Evolutionary conservation across 805 yeast genomes (phyloP).

Genomic region (Maudiozyma pseudohumilis): DNA sequence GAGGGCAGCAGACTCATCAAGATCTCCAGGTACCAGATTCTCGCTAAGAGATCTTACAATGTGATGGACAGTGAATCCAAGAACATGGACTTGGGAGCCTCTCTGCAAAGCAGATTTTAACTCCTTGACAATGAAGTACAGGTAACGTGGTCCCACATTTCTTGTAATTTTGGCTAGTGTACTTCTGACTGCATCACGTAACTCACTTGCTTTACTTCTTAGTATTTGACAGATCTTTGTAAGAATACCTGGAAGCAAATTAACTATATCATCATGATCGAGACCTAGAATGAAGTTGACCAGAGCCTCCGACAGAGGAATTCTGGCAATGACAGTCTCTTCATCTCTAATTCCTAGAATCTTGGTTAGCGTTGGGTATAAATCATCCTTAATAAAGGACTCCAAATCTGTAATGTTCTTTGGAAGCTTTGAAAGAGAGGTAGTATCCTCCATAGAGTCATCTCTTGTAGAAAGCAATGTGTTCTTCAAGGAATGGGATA

Average conservation of each 20-base stretch:
- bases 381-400: slow-evolving; percentile 41
- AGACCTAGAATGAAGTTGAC: slow-evolving; percentile 58
- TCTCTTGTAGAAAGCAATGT: slow-evolving; percentile 24
- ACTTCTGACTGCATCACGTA: slow-evolving; percentile 78
- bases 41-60: slow-evolving; percentile 46
- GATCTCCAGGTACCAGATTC: slow-evolving; percentile 51
- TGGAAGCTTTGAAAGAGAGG: slow-evolving; percentile 30
- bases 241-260: slow-evolving; percentile 68
- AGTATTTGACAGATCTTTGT: slow-evolving; percentile 84
- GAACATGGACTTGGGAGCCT: slow-evolving; percentile 89
- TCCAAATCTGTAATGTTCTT: slow-evolving; percentile 32
- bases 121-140: slow-evolving; percentile 68
- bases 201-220: slow-evolving; percentile 74
- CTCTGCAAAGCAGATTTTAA: slow-evolving; percentile 66
- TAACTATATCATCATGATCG: slow-evolving; percentile 42
- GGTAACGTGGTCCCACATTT: slow-evolving; percentile 61
- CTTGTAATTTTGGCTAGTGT: slow-evolving; percentile 55
- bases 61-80: slow-evolving; percentile 78
- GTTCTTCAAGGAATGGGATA: slow-evolving; percentile 41
- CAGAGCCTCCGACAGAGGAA: slow-evolving; percentile 74
- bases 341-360: slow-evolving; percentile 59
- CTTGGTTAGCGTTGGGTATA: slow-evolving; percentile 53
- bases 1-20: slow-evolving; percentile 54
- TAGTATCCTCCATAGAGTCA: slow-evolving; percentile 6
- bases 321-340: slow-evolving; percentile 63